A percentile compares a stretch with the other conserved stretches of the same genome.
Conservation (phyloP, 2,329 filamentous ascomycete genomes). For the Monosporascus sp. region DNA sequence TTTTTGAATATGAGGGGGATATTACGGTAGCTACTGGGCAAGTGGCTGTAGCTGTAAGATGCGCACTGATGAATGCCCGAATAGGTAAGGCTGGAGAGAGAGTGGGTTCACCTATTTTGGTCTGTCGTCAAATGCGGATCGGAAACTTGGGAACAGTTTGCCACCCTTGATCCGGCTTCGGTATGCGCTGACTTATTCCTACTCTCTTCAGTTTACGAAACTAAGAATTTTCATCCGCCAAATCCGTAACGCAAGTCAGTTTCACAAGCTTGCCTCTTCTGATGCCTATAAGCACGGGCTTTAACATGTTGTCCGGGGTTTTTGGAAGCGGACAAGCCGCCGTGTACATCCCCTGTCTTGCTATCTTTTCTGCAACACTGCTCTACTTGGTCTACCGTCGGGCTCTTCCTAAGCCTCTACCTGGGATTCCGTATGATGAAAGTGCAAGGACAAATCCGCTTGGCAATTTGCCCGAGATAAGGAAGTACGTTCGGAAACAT, state of each 20-base stretch:
- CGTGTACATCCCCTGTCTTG: not conserved
- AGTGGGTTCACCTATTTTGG: too few relatives aligned
- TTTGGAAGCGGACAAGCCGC: not conserved
- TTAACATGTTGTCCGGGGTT: not conserved
- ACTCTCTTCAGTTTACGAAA: too few relatives aligned
- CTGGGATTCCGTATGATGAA: constrained; percentile 25
- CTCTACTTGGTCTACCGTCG: constrained; percentile 11
- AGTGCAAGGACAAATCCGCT: constrained; percentile 11
- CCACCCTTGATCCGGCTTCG: too few relatives aligned
- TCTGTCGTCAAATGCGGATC: too few relatives aligned
- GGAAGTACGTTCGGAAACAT: constrained; percentile 6
- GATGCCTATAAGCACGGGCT: not conserved
- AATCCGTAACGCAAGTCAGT: not conserved
- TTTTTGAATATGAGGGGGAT: too few relatives aligned
- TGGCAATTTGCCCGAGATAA: constrained; percentile 19
- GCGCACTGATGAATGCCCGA: too few relatives aligned
- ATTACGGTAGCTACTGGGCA: too few relatives aligned
- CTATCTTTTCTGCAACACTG: not conserved
- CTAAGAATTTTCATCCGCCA: not conserved
- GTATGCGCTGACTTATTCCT: too few relatives aligned
- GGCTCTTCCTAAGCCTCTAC: constrained; percentile 22
- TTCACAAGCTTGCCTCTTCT: not conserved
- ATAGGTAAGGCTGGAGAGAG: too few relatives aligned
- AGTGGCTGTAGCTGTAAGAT: too few relatives aligned
- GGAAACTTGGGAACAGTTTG: too few relatives aligned